phyloP scores from a whole-genome alignment of 176 grass and related monocot genomes.

The Cymbopogon citratus region DNA sequence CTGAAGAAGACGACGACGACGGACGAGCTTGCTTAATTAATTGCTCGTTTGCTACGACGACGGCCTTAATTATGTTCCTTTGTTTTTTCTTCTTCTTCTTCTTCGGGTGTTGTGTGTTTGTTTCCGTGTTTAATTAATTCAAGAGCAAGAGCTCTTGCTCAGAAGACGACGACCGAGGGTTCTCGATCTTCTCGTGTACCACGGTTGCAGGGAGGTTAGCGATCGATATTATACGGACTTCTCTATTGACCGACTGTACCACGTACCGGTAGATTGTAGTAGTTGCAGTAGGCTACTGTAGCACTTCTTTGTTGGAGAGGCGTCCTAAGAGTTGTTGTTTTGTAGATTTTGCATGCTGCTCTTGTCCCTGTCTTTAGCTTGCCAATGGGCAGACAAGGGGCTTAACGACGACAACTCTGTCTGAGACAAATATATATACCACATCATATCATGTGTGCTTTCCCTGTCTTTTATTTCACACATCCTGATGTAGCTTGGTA shows the following conservation, averaged over 20 bases:
- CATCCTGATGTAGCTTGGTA: too few species aligned
- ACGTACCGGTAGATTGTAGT: not conserved
- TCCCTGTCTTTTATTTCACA: not conserved
- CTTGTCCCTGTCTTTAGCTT: not conserved
- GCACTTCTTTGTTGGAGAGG: constrained; percentile 4
- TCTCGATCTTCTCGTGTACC: constrained; percentile 17
- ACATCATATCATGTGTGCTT: not conserved
- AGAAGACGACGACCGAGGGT: not conserved
- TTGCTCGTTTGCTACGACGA: not conserved
- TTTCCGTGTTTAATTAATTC: not conserved
- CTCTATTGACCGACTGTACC: constrained; percentile 2
- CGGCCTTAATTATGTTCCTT: not conserved
- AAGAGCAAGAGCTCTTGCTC: constrained; percentile 10
- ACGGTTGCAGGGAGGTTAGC: not conserved
- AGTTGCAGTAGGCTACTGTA: not conserved
- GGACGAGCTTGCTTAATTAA: not conserved
- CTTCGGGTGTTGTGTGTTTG: not conserved
- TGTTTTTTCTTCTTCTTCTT: not conserved
- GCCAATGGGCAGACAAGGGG: constrained; percentile 14
- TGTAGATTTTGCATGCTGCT: constrained; percentile 10
- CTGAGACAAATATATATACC: not conserved
- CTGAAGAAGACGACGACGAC: not conserved
- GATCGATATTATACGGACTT: constrained; percentile 12
- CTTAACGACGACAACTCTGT: constrained; percentile 17
- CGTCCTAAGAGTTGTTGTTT: constrained; percentile 12